Percentiles rank a stretch among this genome's conserved stretches.
phyloP scores from a whole-genome alignment of 1,139 yeast genomes.

The Kodamaea suecica region DNA sequence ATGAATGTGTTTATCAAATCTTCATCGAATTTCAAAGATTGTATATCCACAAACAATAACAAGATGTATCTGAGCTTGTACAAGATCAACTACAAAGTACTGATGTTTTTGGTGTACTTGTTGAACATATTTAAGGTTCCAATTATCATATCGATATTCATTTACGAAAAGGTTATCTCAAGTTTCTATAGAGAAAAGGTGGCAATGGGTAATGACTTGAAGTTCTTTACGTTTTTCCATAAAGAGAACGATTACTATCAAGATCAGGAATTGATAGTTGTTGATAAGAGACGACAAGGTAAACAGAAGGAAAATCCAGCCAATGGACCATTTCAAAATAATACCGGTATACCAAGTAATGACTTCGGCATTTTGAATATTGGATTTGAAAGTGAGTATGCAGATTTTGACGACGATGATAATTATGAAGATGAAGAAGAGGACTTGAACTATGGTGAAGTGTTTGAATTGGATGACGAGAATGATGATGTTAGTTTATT shows the following conservation, averaged over 20 bases:
- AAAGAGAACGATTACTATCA: constrained; percentile 28
- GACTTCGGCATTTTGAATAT: constrained; percentile 17
- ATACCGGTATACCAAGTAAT: constrained; percentile 11
- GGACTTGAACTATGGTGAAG: constrained; percentile 12
- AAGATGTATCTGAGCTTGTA: constrained; percentile 7
- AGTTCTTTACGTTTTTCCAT: constrained; percentile 35
- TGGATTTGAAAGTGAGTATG: constrained; percentile 15
- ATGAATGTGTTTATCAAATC: constrained; percentile 31
- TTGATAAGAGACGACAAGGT: constrained; percentile 12
- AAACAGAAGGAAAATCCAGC: neutral
- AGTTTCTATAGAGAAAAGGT: constrained; percentile 15
- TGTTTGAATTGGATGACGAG: constrained; percentile 9
- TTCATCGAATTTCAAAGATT: constrained; percentile 14
- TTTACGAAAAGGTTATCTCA: constrained; percentile 30
- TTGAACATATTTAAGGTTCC: constrained; percentile 34
- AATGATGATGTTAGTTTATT: constrained; percentile 22
- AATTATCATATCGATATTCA: constrained; percentile 29
- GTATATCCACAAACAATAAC: constrained; percentile 6
- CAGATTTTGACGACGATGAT: constrained; percentile 12
- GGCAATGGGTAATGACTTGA: constrained; percentile 20
- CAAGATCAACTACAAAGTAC: constrained; percentile 2
- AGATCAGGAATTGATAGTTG: constrained; percentile 27
- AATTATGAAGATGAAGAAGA: constrained; percentile 20
- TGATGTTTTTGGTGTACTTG: constrained; percentile 8
- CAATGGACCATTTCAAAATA: constrained; percentile 1